Percentiles rank a stretch among this genome's conserved stretches.
phyloP scores from a whole-genome alignment of 1,284 basidiomycete genomes.

The Xanthoconium separans region DNA sequence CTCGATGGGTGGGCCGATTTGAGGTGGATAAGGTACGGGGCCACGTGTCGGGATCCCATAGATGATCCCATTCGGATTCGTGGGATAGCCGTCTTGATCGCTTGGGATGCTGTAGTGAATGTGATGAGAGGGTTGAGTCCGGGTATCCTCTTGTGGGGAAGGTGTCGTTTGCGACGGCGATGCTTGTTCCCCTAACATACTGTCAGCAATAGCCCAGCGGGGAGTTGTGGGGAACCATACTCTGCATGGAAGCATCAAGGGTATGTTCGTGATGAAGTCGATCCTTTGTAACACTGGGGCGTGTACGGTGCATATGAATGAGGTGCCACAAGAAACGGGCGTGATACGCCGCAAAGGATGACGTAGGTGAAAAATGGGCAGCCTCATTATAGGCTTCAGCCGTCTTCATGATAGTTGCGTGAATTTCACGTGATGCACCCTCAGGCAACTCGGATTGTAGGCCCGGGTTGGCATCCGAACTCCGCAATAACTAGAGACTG shows the following conservation, averaged over 20 bases:
- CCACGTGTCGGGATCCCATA: constrained; percentile 21
- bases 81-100: constrained; percentile 22
- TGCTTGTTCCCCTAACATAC: constrained; percentile 20
- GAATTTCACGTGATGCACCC: constrained; percentile 58
- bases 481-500: constrained; percentile 56
- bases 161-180: constrained; percentile 24
- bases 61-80: constrained; percentile 15
- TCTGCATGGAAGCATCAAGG: constrained; percentile 51
- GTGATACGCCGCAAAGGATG: constrained; percentile 64
- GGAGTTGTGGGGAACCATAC: constrained; percentile 28
- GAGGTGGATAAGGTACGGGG: constrained; percentile 16
- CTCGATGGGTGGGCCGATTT: constrained; percentile 15
- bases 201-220: constrained; percentile 7
- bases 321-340: constrained; percentile 73
- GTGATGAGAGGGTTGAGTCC: constrained; percentile 13
- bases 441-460: constrained; percentile 50
- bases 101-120: constrained; percentile 18
- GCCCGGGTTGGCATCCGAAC: constrained; percentile 51
- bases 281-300: constrained; percentile 42
- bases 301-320: constrained; percentile 56
- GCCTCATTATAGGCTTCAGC: constrained; percentile 75
- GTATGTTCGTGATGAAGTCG: constrained; percentile 32
- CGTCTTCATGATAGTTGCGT: constrained; percentile 60
- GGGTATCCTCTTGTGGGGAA: constrained; percentile 22
- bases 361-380: constrained; percentile 57